Evolutionary conservation across 2,329 filamentous ascomycete species (phyloP), one percentile per base, ranked within the genome.

Genomic region (Aspergillus intermedius): DNA sequence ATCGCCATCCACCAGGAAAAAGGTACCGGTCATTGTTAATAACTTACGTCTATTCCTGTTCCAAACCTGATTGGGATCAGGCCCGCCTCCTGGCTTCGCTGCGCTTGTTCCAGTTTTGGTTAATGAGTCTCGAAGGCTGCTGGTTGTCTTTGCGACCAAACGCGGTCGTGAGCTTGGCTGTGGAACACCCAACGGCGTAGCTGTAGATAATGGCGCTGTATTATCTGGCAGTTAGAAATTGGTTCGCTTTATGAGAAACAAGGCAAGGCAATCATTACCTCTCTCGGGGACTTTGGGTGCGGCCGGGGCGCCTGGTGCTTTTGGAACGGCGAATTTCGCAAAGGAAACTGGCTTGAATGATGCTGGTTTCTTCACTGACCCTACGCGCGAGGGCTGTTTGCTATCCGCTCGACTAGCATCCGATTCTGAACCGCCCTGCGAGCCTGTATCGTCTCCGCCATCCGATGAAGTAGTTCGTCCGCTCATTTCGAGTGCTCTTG

Each of bases 21-120:
- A 35, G 3, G 12, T 17, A 4, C 9, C 19, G 7, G 21, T 25
- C 21, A 10, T n/a, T 34, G 19, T 12, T 34, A 13, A 25, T 47
- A 30, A 58, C 73, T 60, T 74, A 75, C 80, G 80, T 68, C 80
- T 75, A 61, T 84, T 85, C 68, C 82, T 84, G 62, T 85, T 85
- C 82, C 82, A 85, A 45, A 85, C 82, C 66, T 82, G 81, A 65
- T 75, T 82, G n/a, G 79, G 79, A 67, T 84, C 81, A 44, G 82
- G 81, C n/a, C 78, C 79, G 55, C 67, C 66, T 53, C 66, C 74
- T 49, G 72, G 71, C 50, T 71, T 70, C 43, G 70, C 71, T 47
- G 69, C 68, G 48, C 62, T 67, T 48, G 76, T 66, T 44, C 70
- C 70, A 21, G 74, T 57, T 50, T 78, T 79, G 34, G 76, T 74